A percentile compares a stretch with the other conserved stretches of the same genome.
phyloP scores from a whole-genome alignment of 2,329 filamentous ascomycete species.

The Colletotrichum gloeosporioides region DNA sequence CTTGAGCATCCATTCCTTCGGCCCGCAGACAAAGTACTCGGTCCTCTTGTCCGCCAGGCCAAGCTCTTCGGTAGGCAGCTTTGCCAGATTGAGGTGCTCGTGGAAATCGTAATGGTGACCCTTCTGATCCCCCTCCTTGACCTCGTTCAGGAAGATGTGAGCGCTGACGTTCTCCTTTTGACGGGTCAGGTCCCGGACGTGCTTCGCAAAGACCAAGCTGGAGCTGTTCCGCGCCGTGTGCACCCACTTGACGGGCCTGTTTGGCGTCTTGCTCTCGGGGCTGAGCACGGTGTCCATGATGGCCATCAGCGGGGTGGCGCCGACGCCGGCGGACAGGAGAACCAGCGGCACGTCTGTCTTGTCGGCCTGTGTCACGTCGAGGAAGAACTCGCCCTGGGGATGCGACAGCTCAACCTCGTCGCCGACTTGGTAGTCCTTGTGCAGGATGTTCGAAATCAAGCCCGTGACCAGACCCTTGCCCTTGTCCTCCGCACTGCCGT shows the following conservation, averaged over 20 bases:
- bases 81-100: slow-evolving; percentile 64
- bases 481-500: slow-evolving; percentile 34
- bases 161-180: slow-evolving; percentile 52
- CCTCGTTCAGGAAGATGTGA: slow-evolving; percentile 63
- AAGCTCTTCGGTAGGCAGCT: slow-evolving; percentile 58
- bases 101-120: slow-evolving; percentile 65
- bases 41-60: slow-evolving; percentile 58
- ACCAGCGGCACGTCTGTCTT: slow-evolving; percentile 60
- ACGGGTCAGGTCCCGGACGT: slow-evolving; percentile 49
- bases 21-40: slow-evolving; percentile 77
- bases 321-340: slow-evolving; percentile 72
- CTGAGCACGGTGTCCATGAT: slow-evolving; percentile 63
- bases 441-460: slow-evolving; percentile 58
- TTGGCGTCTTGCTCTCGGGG: slow-evolving; percentile 26
- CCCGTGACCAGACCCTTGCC: slow-evolving; percentile 43
- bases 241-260: slow-evolving; percentile 64
- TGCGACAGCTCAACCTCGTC: slow-evolving; percentile 61
- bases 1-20: slow-evolving; percentile 71
- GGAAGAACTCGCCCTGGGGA: slow-evolving; percentile 66
- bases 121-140: slow-evolving; percentile 44
- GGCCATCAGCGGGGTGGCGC: slow-evolving; percentile 68
- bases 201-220: slow-evolving; percentile 59
- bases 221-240: slow-evolving; percentile 61
- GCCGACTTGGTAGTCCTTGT: slow-evolving; percentile 52
- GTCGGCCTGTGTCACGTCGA: slow-evolving; percentile 49